These are phyloP conservation scores for Eucalyptus brandiana DNA, from an alignment of 345 rosid species.

Conservation along the genomic window DNA sequence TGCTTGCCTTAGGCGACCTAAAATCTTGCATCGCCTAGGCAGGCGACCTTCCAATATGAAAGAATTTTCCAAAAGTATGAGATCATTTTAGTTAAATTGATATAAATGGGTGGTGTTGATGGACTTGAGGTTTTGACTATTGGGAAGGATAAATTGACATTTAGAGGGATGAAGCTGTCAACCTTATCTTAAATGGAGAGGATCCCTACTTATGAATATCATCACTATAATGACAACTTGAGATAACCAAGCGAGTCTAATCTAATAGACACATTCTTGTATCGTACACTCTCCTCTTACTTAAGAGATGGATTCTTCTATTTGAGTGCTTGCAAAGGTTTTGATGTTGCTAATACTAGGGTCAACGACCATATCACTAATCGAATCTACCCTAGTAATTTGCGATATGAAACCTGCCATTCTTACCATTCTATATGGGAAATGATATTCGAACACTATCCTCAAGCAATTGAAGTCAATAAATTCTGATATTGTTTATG, in stretches of 20 bases:
- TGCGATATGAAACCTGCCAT: neutral
- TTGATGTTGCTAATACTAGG: neutral
- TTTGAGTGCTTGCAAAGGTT: neutral
- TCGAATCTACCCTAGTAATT: neutral
- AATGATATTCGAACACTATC: neutral
- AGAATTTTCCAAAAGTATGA: neutral
- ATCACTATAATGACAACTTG: neutral
- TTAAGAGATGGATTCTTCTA: neutral
- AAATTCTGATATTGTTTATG: neutral
- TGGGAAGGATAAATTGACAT: neutral
- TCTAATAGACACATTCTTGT: neutral
- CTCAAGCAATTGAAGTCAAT: neutral
- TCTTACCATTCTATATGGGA: neutral
- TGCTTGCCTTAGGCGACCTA: neutral
- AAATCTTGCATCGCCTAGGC: neutral
- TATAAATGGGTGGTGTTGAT: neutral
- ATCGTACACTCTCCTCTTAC: neutral
- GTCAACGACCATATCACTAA: neutral
- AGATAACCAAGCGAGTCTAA: neutral
- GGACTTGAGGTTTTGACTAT: neutral
- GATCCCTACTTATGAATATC: neutral
- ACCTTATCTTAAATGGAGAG: neutral
- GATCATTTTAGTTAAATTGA: neutral
- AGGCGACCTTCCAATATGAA: neutral
- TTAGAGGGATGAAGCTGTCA: neutral